These are phyloP conservation scores for Podila epigama DNA, from an alignment of 192 early-diverging fungal species.

Conservation along the genomic window DNA sequence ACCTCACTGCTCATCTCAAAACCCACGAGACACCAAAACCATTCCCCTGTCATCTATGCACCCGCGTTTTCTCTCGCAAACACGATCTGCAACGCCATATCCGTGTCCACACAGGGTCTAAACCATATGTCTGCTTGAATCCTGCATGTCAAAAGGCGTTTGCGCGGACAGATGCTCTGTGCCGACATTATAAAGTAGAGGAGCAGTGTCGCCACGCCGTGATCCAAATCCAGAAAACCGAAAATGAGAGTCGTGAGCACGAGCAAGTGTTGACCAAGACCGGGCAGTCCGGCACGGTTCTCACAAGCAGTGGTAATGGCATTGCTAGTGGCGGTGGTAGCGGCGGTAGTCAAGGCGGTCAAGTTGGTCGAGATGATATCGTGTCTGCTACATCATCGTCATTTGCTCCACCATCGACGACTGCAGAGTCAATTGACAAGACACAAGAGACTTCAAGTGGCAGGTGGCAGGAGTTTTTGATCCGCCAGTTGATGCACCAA, in stretches of 20 bases:
- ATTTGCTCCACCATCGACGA: no score
- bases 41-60: constrained; percentile 67
- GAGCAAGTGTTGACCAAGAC: not conserved
- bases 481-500: constrained; percentile 7
- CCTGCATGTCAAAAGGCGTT: constrained; percentile 66
- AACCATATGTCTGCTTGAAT: constrained; percentile 60
- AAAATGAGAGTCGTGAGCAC: constrained; percentile 24
- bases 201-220: constrained; percentile 50
- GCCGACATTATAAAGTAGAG: constrained; percentile 68
- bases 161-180: constrained; percentile 70
- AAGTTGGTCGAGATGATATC: no score
- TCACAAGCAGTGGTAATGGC: not conserved
- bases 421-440: no score
- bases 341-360: no score
- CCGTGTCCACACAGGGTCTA: constrained; percentile 71
- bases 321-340: no score
- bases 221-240: constrained; percentile 40
- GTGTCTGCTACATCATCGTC: no score
- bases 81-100: constrained; percentile 84
- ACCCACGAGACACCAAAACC: constrained; percentile 28
- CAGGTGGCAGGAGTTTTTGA: constrained; percentile 1
- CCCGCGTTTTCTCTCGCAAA: constrained; percentile 73
- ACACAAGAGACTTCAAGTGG: no score
- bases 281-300: not conserved
- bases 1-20: constrained; percentile 14